Percentiles rank a stretch among this genome's conserved stretches.
Conservation (phyloP, 2,329 filamentous ascomycete species). For the Microsporum ferrugineum region DNA sequence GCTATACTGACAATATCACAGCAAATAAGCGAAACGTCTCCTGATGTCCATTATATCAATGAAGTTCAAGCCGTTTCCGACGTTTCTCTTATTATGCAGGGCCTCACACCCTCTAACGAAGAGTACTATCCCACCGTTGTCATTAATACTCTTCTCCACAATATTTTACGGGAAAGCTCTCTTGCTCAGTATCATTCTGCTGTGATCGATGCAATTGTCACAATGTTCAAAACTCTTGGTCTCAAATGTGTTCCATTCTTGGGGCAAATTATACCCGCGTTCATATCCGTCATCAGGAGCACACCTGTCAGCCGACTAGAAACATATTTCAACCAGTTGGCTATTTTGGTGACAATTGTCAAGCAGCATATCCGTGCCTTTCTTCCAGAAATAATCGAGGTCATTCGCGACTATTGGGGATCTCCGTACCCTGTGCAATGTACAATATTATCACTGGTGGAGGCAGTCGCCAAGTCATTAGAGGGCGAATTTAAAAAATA, state of each 20-base stretch:
- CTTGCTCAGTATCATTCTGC: constrained; percentile 81
- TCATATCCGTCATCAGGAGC: constrained; percentile 75
- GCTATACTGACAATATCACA: constrained; percentile 18
- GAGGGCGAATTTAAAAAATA: constrained; percentile 98
- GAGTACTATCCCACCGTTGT: constrained; percentile 98
- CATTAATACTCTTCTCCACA: constrained; percentile 82
- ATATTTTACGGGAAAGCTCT: constrained; percentile 79
- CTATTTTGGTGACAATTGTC: constrained; percentile 86
- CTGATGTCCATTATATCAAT: constrained; percentile 62
- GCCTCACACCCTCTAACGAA: constrained; percentile 88
- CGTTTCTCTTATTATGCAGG: constrained; percentile 95
- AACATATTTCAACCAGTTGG: constrained; percentile 94
- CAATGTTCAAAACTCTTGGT: constrained; percentile 91
- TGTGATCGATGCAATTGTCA: constrained; percentile 97
- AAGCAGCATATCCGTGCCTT: constrained; percentile 92
- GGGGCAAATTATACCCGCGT: constrained; percentile 85
- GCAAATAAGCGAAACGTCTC: constrained; percentile 80
- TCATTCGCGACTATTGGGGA: constrained; percentile 85
- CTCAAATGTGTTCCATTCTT: constrained; percentile 94
- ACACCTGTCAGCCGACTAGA: constrained; percentile 70
- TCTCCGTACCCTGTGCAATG: constrained; percentile 67
- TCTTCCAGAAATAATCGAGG: constrained; percentile 71
- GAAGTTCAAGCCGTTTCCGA: constrained; percentile 68
- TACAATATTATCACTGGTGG: constrained; percentile 83
- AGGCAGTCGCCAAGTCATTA: constrained; percentile 83